Base-by-base conservation (phyloP, 73 alveolate genomes). In the Paraurostyla sp. region DNA sequence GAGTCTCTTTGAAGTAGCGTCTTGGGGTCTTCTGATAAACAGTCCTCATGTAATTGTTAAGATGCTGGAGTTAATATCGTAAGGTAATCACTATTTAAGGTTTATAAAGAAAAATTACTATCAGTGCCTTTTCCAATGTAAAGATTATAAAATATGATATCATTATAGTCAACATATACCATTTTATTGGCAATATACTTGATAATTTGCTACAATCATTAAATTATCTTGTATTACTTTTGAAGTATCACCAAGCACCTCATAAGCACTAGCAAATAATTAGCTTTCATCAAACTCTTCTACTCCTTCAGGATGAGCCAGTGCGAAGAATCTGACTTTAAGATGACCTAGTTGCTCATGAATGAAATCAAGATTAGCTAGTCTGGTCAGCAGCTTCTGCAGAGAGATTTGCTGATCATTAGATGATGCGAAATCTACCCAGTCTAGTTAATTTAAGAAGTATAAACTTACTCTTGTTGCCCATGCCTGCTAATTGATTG, bases 281-380 rank as follows among this genome's bases (percentile, higher is more conserved):
- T 22, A 49, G 22, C 18, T 33, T 32, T 81, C 91, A 36, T 56
- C 43, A 11, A 62, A 22, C 23, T 81, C 68, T 7, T 22, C 69
- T 4, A 0, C 13, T 16, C 32, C 80, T 36, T 81, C 2, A 6
- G 49, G 83, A 43, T 49, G 62, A 20, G 48, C 11, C 69, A 78
- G 32, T 7, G 71, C 6, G 69, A 83, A 83, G 35, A 83, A 83
- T 60, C 92, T 69, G 16, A 63, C 50, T 58, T 65, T 83, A 15
- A 83, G 20, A 33, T 83, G 46, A 3, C 65, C 84, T 6, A 83
- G 45, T 49, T 71, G 15, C 49, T 29, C 57, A 11, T 56, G 36
- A 48, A 83, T 63, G 54, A 27, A 83, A 48, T 83, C 85, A 7
- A 83, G 36, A 46, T 83, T 83, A 29, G 86, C 84, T 27, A 83